Base-by-base conservation (phyloP, 2,329 filamentous ascomycete species). In the Akanthomyces uredinophilus region DNA sequence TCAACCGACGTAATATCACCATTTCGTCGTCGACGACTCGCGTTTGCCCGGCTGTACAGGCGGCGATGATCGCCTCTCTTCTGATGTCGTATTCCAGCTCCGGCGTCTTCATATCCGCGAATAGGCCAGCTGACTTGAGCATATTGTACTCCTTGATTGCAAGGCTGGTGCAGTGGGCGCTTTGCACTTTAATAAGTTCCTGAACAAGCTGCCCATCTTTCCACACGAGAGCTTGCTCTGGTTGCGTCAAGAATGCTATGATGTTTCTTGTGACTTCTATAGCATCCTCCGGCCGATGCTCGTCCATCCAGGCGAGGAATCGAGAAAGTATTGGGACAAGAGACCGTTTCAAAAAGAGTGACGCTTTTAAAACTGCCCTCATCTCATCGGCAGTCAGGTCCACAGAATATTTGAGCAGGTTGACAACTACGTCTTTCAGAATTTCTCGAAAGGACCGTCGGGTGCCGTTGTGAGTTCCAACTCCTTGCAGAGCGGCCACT, bases 231-330 rank as follows among this genome's bases (percentile, higher is more conserved):
- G 37, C 20, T 29, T 61, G 41, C 59, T 54, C 44, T 22, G 51
- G 43, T 29, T 49, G 41, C 39, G 51, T 27, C 16, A 55, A 61
- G 44, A 55, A 50, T 5, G 22, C 5, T 4, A 61, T 44, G 27
- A 61, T 50, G 14, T n/a, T 43, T 27, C 27, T 20, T 20, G 50
- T 14, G n/a, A 37, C 39, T 5, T 61, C 20, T 16, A 32, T 22
- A 14, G 43, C 51, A 24, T 49, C 27, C 16, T 29, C 43, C 35
- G 59, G 51, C 11, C 32, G 51, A 18, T 43, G 3, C 13, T 46
- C n/a, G 13, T 61, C 41, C 29, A 61, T 47, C 59, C 59, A 55
- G 13, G 49, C 29, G 10, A 53, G 20, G 18, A 60, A 60, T 29
- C 39, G 50, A 37, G 8, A 3, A 8, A 60, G 22, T 27, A 60